phyloP scores from a whole-genome alignment of 2,329 filamentous ascomycete genomes.

The Drechslerella coelobrocha region DNA sequence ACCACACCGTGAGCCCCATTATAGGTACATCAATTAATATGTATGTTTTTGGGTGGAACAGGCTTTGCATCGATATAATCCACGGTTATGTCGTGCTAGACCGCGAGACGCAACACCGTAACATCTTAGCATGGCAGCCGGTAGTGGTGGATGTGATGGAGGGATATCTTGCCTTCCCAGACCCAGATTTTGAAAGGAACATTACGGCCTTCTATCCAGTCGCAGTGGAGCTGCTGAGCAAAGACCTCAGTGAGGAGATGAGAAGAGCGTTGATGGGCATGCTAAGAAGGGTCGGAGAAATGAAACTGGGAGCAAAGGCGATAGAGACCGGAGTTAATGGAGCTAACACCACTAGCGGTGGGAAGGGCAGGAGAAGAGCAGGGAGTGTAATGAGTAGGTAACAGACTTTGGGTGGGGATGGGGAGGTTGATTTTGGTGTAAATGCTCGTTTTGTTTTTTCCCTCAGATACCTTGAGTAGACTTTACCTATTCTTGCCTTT shows the following conservation, averaged over 20 bases:
- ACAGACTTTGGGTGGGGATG: background rate
- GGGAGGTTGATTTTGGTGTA: background rate
- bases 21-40: slow-evolving; percentile 10
- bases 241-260: slow-evolving; percentile 81
- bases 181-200: slow-evolving; percentile 78
- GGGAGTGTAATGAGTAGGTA: slow-evolving; percentile 45
- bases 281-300: slow-evolving; percentile 82
- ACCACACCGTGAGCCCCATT: background rate
- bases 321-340: slow-evolving; percentile 14
- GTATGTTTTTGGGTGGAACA: slow-evolving; percentile 55
- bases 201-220: slow-evolving; percentile 85
- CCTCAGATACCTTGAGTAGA: background rate
- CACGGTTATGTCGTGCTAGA: slow-evolving; percentile 83
- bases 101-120: slow-evolving; percentile 94
- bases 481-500: no score
- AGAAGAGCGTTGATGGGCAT: slow-evolving; percentile 78
- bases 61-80: slow-evolving; percentile 91
- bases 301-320: slow-evolving; percentile 57
- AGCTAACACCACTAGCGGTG: background rate
- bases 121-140: slow-evolving; percentile 95
- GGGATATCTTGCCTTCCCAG: slow-evolving; percentile 84
- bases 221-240: slow-evolving; percentile 78
- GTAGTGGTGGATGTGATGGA: slow-evolving; percentile 97
- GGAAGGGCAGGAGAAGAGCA: slow-evolving; percentile 23
- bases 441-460: background rate